phyloP scores from a whole-genome alignment of 2,329 filamentous ascomycete genomes.

The Pseudonectria buxi region DNA sequence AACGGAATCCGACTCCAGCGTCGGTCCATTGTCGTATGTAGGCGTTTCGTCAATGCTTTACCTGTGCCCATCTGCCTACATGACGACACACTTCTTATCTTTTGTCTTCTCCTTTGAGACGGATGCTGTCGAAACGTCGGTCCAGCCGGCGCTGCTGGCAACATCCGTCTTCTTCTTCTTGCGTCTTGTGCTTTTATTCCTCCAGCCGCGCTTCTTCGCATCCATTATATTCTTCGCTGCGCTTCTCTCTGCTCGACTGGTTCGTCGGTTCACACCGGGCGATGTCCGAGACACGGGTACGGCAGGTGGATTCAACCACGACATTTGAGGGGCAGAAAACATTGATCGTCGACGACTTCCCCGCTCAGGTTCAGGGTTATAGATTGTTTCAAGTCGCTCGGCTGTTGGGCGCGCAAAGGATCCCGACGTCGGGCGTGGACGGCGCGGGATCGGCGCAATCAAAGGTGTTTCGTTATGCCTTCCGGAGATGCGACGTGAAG shows the following conservation, averaged over 20 bases:
- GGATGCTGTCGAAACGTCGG: slow-evolving; percentile 37
- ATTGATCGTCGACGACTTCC: slow-evolving; percentile 7
- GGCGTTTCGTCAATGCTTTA: too few relatives aligned
- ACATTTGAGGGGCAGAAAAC: slow-evolving; percentile 10
- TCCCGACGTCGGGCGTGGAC: slow-evolving; percentile 35
- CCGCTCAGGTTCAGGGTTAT: slow-evolving; percentile 28
- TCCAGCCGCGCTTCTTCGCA: slow-evolving; percentile 53
- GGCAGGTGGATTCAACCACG: slow-evolving; percentile 32
- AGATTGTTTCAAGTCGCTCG: slow-evolving; percentile 51
- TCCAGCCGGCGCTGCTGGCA: slow-evolving; percentile 45
- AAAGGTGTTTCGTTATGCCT: slow-evolving; percentile 38
- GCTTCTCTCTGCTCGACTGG: slow-evolving; percentile 52
- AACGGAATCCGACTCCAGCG: slow-evolving; percentile 3
- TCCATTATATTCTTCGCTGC: slow-evolving; percentile 57
- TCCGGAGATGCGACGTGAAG: slow-evolving; percentile 27
- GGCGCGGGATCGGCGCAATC: slow-evolving; percentile 46
- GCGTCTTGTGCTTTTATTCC: slow-evolving; percentile 33
- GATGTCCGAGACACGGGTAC: slow-evolving; percentile 29
- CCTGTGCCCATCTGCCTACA: slow-evolving; percentile 32
- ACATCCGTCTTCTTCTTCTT: slow-evolving; percentile 35
- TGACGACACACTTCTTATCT: slow-evolving; percentile 46
- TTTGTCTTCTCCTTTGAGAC: slow-evolving; percentile 33
- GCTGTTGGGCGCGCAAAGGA: slow-evolving; percentile 36
- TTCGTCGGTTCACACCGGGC: slow-evolving; percentile 39
- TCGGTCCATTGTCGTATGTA: slow-evolving; percentile 6